Evolutionary conservation across 2,329 filamentous ascomycete genomes (phyloP).

Genomic region (Chrysoporthe austroafricana): DNA sequence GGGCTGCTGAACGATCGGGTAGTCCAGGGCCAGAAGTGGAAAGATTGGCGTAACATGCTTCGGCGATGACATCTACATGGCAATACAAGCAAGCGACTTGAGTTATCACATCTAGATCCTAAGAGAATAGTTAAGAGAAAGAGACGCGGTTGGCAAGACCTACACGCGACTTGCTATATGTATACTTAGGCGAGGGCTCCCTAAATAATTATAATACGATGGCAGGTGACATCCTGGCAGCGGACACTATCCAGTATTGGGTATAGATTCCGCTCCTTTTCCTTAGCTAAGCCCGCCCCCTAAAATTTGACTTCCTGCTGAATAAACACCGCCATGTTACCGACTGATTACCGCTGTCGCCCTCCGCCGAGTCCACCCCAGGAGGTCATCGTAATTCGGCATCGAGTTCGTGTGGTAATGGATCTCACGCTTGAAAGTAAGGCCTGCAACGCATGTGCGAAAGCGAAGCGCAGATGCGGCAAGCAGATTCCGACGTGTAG

Average conservation of each 20-base stretch:
- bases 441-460: slow-evolving; percentile 32
- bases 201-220: background rate
- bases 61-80: slow-evolving; percentile 17
- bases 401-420: background rate
- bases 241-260: slow-evolving; percentile 6
- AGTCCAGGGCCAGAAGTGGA: background rate
- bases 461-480: slow-evolving; percentile 33
- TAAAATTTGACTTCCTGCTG: background rate
- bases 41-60: background rate
- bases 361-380: background rate
- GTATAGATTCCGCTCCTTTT: slow-evolving; percentile 15
- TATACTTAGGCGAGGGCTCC: too few species aligned
- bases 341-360: background rate
- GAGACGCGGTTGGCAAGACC: background rate
- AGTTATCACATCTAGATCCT: slow-evolving; percentile 3
- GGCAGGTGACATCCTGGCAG: background rate
- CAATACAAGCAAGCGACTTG: slow-evolving; percentile 10
- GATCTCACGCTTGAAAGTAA: slow-evolving; percentile 29
- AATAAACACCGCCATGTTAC: background rate
- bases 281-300: background rate
- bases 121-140: background rate
- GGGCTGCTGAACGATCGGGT: background rate
- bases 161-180: background rate
- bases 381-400: background rate
- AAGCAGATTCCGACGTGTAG: slow-evolving; percentile 32